A percentile compares a stretch with the other conserved stretches of the same genome.
Conservation (phyloP, 2,329 filamentous ascomycete genomes). For the Ophidiomyces ophidiicola region DNA sequence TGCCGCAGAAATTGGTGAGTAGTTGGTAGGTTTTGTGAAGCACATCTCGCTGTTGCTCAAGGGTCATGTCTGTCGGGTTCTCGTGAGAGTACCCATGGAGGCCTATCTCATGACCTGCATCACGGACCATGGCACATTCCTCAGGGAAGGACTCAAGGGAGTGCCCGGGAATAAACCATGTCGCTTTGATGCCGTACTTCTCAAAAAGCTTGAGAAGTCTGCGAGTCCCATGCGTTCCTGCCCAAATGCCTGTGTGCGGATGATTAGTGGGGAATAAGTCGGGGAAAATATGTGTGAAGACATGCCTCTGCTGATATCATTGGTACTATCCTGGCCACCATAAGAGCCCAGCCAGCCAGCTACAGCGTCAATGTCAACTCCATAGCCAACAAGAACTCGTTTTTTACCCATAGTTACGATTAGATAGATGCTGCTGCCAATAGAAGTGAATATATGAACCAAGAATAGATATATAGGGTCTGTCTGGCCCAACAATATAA, state of each 20-base stretch:
- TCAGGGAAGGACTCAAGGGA: slow-evolving; percentile 55
- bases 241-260: slow-evolving; percentile 44
- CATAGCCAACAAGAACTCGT: slow-evolving; percentile 48
- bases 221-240: slow-evolving; percentile 53
- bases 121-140: slow-evolving; percentile 49
- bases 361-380: slow-evolving; percentile 65
- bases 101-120: slow-evolving; percentile 53
- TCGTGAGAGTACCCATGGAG: slow-evolving; percentile 65
- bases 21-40: slow-evolving; percentile 64
- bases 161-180: slow-evolving; percentile 54
- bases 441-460: too few species aligned
- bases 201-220: slow-evolving; percentile 59
- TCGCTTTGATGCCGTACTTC: slow-evolving; percentile 59
- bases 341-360: slow-evolving; percentile 66
- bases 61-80: slow-evolving; percentile 57
- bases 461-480: too few species aligned
- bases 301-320: slow-evolving; percentile 57
- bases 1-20: slow-evolving; percentile 61
- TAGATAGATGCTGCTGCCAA: too few species aligned
- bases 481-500: too few species aligned
- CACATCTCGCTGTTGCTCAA: slow-evolving; percentile 64
- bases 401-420: slow-evolving; percentile 33
- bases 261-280: background rate
- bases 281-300: background rate
- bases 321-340: slow-evolving; percentile 58